These are phyloP conservation scores for Mycena alexandri DNA, from an alignment of 768 basidiomycete genomes.

Conservation along the genomic window DNA sequence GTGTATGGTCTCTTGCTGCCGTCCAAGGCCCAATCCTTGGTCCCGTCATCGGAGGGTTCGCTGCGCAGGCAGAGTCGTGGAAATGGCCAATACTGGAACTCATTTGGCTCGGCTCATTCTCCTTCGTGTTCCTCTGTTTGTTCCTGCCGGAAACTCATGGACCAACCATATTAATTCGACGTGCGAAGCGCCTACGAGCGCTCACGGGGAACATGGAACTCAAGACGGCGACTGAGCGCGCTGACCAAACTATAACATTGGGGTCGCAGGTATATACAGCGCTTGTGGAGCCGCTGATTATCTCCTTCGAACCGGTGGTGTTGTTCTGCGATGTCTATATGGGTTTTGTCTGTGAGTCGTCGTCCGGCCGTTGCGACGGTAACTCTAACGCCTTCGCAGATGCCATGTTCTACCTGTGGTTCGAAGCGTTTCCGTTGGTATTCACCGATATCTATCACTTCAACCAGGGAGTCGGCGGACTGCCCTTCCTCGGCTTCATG, in stretches of 20 bases:
- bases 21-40: slow-evolving; percentile 46
- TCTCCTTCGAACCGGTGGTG: slow-evolving; percentile 47
- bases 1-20: neutral
- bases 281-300: slow-evolving; percentile 43
- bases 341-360: slow-evolving; percentile 38
- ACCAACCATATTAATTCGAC: slow-evolving; percentile 44
- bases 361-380: no score
- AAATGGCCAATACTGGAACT: slow-evolving; percentile 27
- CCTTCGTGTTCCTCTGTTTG: slow-evolving; percentile 44
- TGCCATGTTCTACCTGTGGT: slow-evolving; percentile 43
- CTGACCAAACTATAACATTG: slow-evolving; percentile 30
- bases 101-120: slow-evolving; percentile 45
- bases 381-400: no score
- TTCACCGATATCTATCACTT: slow-evolving; percentile 49
- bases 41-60: slow-evolving; percentile 48
- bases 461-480: slow-evolving; percentile 44
- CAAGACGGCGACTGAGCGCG: slow-evolving; percentile 42
- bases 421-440: slow-evolving; percentile 49
- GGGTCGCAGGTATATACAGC: slow-evolving; percentile 22
- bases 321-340: slow-evolving; percentile 46
- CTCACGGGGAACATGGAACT: slow-evolving; percentile 23
- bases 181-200: slow-evolving; percentile 46
- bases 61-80: slow-evolving; percentile 46
- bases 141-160: slow-evolving; percentile 47
- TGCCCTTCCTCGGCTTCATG: slow-evolving; percentile 43